Evolutionary conservation across 495 filamentous ascomycete genomes (phyloP).

Genomic region (Penicillium coprophilum): DNA sequence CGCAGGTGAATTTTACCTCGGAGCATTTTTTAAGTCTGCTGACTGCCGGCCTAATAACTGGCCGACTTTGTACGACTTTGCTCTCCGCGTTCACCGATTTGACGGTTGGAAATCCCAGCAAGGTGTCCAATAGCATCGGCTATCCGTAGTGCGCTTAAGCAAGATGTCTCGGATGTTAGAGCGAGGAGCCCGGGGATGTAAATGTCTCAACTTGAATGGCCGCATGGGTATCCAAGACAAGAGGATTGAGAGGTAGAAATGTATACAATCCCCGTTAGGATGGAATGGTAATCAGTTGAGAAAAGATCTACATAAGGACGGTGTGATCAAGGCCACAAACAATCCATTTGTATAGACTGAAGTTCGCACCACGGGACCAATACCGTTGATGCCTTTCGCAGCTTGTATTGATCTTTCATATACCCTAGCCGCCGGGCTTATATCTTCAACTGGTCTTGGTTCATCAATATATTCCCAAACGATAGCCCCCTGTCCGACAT

Average conservation of each 20-base stretch:
- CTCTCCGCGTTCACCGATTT: slow-evolving; percentile 5
- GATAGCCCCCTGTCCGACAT: not conserved
- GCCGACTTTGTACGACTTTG: slow-evolving; percentile 19
- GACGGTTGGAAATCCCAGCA: not conserved
- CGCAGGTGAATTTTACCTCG: slow-evolving; percentile 10
- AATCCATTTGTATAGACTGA: not conserved
- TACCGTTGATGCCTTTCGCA: not conserved
- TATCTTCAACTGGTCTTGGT: not conserved
- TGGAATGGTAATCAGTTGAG: no score
- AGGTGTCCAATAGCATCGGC: not conserved
- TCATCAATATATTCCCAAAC: not conserved
- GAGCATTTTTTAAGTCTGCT: slow-evolving; percentile 8
- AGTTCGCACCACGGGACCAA: not conserved
- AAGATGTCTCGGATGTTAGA: not conserved
- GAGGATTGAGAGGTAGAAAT: not conserved
- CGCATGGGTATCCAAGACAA: no score
- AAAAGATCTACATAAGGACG: not conserved
- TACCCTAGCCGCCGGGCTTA: not conserved
- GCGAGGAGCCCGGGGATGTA: not conserved
- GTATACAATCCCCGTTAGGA: not conserved
- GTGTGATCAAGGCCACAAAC: no score
- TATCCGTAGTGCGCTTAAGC: not conserved
- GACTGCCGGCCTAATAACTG: slow-evolving; percentile 2
- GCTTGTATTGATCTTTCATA: not conserved
- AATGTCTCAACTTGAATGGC: not conserved